phyloP scores from a whole-genome alignment of 2,329 filamentous ascomycete genomes.

The Sarocladium strictum region DNA sequence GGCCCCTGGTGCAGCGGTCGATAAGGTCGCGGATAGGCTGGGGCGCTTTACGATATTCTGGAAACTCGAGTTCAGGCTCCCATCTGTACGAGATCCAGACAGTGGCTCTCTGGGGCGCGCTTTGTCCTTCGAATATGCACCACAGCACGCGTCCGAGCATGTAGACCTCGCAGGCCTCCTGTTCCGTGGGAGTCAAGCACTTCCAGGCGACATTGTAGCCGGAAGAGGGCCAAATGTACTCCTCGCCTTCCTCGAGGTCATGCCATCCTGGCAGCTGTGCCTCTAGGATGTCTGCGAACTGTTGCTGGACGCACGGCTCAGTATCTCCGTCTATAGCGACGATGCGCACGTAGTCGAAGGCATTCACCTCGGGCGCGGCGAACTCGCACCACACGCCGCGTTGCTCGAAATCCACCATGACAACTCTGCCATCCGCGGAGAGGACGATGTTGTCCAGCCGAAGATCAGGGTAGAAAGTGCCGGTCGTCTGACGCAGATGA shows the following conservation, averaged over 20 bases:
- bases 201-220: conserved; percentile 54
- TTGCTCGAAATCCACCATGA: conserved; percentile 59
- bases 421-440: conserved; percentile 36
- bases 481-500: conserved; percentile 40
- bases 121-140: conserved; percentile 57
- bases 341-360: conserved; percentile 51
- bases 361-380: conserved; percentile 53
- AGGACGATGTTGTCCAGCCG: conserved; percentile 55
- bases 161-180: conserved; percentile 54
- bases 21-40: conserved; percentile 39
- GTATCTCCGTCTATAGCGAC: conserved; percentile 45
- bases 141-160: conserved; percentile 57
- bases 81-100: conserved; percentile 54
- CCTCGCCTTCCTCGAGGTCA: conserved; percentile 30
- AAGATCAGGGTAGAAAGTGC: conserved; percentile 51
- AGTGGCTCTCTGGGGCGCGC: conserved; percentile 49
- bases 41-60: conserved; percentile 43
- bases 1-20: conserved; percentile 45
- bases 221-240: conserved; percentile 39
- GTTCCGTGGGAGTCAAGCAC: conserved; percentile 42
- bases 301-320: conserved; percentile 29
- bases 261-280: conserved; percentile 43
- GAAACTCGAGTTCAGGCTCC: conserved; percentile 52
- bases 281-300: conserved; percentile 35
- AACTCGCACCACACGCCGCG: conserved; percentile 59